Base-by-base conservation (phyloP, 306 rosid genomes). In the Corylus heterophylla region DNA sequence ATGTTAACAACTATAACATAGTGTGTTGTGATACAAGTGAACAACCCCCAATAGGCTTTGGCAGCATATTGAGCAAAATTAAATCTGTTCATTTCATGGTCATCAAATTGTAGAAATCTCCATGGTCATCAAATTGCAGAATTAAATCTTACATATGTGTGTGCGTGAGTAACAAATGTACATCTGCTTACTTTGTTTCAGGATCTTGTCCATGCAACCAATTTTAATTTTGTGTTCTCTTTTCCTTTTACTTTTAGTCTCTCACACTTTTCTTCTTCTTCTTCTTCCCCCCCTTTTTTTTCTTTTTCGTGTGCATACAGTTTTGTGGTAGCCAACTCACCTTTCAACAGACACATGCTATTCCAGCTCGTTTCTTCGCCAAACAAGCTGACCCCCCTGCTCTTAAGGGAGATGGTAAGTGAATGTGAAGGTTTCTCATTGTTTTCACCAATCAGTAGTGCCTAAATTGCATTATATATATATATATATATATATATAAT, bases 371-470 rank as follows among this genome's bases (percentile, higher is more conserved):
- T 70, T 80, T 74, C 87, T 95, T 85, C 76, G 97, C 98, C 62
- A 83, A 92, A 80, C 94, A 79, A 83, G 82, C 98, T 55, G 79
- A 74, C 54, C 94, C 87, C 67, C 87, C 92, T 27, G 70, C 86
- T 37, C 90, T 95, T 4, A 90, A 93, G 92, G 99, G 99, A 83
- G 99, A 93, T 77, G 81, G 99, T 95, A 84, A 89, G 97, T 80
- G 58, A 51, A 56, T 18, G 5, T 77, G n/a, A n/a, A 64, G 55
- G 52, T 80, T 59, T 80, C n/a, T 83, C 50, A 2, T 76, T 25
- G 49, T 80, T 64, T 44, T 20, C 58, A 42, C 74, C 39, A 12
- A 37, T 71, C 25, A 45, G 48, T 39, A 42, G 29, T 14, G 49
- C 49, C 25, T 42, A 3, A 5, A 12, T 27, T 62, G 42, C 18